phyloP scores from a whole-genome alignment of 2,329 filamentous ascomycete species.

The Microcyclospora tardicrescens region DNA sequence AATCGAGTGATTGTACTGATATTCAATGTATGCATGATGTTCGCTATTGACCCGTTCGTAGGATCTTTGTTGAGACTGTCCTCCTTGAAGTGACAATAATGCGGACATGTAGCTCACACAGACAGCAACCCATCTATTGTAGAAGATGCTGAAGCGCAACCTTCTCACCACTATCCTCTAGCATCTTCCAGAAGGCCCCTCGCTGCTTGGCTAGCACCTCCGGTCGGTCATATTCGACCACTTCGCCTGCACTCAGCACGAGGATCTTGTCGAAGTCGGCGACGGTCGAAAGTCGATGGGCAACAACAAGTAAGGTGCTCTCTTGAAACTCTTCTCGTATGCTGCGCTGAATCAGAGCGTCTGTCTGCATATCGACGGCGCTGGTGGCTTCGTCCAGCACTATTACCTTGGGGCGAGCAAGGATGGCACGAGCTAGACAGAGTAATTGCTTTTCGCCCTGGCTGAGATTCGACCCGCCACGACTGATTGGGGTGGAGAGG shows the following conservation, averaged over 20 bases:
- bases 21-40: too few relatives aligned
- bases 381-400: constrained; percentile 69
- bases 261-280: neutral
- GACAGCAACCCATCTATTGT: too few relatives aligned
- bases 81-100: too few relatives aligned
- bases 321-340: constrained; percentile 41
- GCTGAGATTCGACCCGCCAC: neutral
- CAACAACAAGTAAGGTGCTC: neutral
- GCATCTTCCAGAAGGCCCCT: too few relatives aligned
- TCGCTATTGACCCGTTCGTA: too few relatives aligned
- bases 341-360: constrained; percentile 57
- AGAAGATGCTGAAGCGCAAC: too few relatives aligned
- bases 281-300: neutral
- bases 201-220: too few relatives aligned
- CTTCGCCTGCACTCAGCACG: neutral
- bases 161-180: too few relatives aligned
- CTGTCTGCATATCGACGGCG: constrained; percentile 66
- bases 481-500: neutral
- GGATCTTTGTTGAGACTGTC: too few relatives aligned
- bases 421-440: constrained; percentile 28
- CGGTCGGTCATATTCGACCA: neutral
- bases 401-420: constrained; percentile 47
- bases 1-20: too few relatives aligned
- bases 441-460: neutral
- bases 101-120: too few relatives aligned